A percentile compares a stretch with the other conserved stretches of the same genome.
Evolutionary conservation across 78 protist species (phyloP).

Genomic region (Speleostelium caveatum): DNA sequence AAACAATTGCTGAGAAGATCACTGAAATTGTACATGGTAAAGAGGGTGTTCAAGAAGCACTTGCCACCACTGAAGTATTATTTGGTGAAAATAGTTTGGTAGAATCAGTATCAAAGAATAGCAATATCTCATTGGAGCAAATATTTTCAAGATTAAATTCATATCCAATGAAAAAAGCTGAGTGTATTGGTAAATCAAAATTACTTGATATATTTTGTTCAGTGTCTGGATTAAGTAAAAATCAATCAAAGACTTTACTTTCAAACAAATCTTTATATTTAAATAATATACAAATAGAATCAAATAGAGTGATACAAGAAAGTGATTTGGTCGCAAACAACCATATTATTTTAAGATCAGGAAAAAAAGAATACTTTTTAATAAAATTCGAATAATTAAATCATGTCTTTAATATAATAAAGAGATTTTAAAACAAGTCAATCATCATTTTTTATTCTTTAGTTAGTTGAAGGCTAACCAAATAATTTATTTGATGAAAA

Average conservation of each 20-base stretch:
- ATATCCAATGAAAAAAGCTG: not conserved
- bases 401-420: no score
- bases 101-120: not conserved
- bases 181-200: not conserved
- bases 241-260: conserved; percentile 6
- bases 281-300: conserved; percentile 1
- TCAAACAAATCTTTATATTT: conserved; percentile 27
- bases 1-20: conserved; percentile 38
- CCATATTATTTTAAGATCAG: conserved; percentile 16
- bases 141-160: not conserved
- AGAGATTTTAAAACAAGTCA: no score
- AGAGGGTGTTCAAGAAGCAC: conserved; percentile 61
- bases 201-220: not conserved
- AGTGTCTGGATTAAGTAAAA: conserved; percentile 23
- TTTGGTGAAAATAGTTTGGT: conserved; percentile 11
- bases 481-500: no score
- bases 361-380: conserved; percentile 37
- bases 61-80: conserved; percentile 42
- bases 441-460: no score
- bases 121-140: not conserved
- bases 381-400: conserved; percentile 38
- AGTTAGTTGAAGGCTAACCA: no score
- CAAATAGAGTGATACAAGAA: not conserved
- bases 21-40: conserved; percentile 79
- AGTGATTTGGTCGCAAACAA: conserved; percentile 3